Percentiles rank a stretch among this genome's conserved stretches.
These are phyloP conservation scores for Fusarium floridanum DNA, from an alignment of 2,329 filamentous ascomycete species.

Conservation along the genomic window DNA sequence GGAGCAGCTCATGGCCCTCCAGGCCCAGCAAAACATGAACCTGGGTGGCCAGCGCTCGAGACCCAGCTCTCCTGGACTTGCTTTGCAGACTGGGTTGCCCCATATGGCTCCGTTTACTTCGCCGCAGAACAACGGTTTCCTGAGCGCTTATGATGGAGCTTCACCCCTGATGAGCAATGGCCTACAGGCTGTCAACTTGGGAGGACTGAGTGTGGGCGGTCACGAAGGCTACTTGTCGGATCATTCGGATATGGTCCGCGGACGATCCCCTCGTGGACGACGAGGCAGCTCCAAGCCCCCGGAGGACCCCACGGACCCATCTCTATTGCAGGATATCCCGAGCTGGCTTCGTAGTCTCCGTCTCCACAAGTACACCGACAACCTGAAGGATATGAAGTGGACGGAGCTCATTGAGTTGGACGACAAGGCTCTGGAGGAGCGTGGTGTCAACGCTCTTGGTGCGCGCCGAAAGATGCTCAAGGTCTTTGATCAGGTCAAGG, in stretches of 20 bases:
- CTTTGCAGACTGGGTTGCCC: constrained; percentile 77
- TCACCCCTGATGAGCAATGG: constrained; percentile 79
- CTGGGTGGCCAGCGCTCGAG: constrained; percentile 82
- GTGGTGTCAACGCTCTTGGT: constrained; percentile 94
- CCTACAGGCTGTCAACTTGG: constrained; percentile 78
- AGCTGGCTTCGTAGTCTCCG: constrained; percentile 94
- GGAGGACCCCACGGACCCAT: constrained; percentile 94
- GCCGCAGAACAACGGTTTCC: constrained; percentile 93
- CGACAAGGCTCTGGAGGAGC: constrained; percentile 91
- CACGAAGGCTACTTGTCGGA: constrained; percentile 93
- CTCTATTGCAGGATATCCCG: constrained; percentile 92
- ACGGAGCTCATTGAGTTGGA: constrained; percentile 91
- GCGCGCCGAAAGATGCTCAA: constrained; percentile 98
- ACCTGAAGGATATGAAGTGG: constrained; percentile 98
- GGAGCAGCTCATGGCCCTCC: constrained; percentile 86
- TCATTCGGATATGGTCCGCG: constrained; percentile 90
- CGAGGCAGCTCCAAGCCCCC: constrained; percentile 97
- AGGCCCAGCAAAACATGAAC: constrained; percentile 74
- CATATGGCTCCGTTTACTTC: constrained; percentile 81
- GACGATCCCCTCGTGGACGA: constrained; percentile 90
- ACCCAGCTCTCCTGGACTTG: constrained; percentile 88
- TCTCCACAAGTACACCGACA: constrained; percentile 98
- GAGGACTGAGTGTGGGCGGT: constrained; percentile 76
- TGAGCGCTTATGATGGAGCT: constrained; percentile 85
- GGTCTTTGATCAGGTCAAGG: constrained; percentile 97